Base-by-base conservation (phyloP, 805 yeast species). In the Candida rishiriensis region DNA sequence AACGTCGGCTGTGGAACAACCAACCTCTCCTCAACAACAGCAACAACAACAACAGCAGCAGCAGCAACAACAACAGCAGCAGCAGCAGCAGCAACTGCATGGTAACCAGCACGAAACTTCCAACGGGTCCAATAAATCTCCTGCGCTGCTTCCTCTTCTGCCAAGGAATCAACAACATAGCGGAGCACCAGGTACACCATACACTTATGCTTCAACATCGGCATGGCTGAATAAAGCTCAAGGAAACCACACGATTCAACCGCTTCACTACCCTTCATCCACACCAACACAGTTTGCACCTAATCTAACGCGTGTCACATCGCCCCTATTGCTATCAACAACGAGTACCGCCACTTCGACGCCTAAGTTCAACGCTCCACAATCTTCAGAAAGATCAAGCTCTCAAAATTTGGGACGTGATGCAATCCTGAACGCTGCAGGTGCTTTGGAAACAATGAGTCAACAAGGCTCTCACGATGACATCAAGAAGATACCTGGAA, bases 281-380 rank as follows among this genome's bases (percentile, higher is more conserved):
- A 80, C 85, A 2, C 88, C 88, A 13, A 76, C 85, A 2, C 85
- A 80, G 54, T 82, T 79, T 69, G 85, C 84, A 29, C 79, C 84
- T 0, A 81, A 81, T 36, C 61, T 82, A 41, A 75, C 77, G 48
- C 61, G 81, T 31, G 81, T 82, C 45, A 81, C 87, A 0, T 79
- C 85, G 13, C 88, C 88, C 0, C 64, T 82, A 41, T 62, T 82
- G 47, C 66, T 83, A 36, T 75, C 83, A 8, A 41, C 81, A 13
- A 52, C 78, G 18, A 54, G 76, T 38, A 43, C 71, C 42, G 42
- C 68, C 39, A 51, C 55, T 49, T 39, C 52, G 11, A 42, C 63
- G 17, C 52, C 62, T 3, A 60, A 61, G 39, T 34, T 69, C 68
- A 46, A 61, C 64, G 57, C 75, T 63, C 56, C 74, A 53, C 64